These are phyloP conservation scores for Aschersonia sp. DNA, from an alignment of 2,329 filamentous ascomycete genomes.

Conservation along the genomic window DNA sequence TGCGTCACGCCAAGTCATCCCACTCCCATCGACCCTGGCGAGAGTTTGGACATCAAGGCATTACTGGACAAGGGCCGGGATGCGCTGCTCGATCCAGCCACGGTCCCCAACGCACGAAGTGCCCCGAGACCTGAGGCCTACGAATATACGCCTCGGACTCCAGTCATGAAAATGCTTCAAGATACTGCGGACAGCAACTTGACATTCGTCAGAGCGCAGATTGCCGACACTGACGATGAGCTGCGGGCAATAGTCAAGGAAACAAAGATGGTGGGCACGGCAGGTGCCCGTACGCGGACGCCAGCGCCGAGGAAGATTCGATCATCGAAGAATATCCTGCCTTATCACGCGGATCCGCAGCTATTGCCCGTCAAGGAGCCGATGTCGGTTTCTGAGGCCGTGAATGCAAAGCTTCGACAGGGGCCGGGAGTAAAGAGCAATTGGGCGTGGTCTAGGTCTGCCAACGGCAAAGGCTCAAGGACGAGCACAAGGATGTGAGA, in stretches of 20 bases:
- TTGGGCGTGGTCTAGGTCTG: slow-evolving; percentile 11
- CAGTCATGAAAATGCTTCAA: slow-evolving; percentile 66
- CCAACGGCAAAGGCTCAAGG: slow-evolving; percentile 9
- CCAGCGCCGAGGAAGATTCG: slow-evolving; percentile 8
- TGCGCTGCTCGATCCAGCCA: slow-evolving; percentile 54
- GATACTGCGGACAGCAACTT: slow-evolving; percentile 30
- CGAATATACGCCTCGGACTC: slow-evolving; percentile 52
- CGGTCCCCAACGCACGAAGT: slow-evolving; percentile 35
- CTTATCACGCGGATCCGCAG: slow-evolving; percentile 20
- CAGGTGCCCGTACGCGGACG: slow-evolving; percentile 10
- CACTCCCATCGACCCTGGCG: slow-evolving; percentile 65
- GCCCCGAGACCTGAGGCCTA: slow-evolving; percentile 48
- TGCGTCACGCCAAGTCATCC: slow-evolving; percentile 84
- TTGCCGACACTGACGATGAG: slow-evolving; percentile 59
- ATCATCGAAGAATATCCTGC: slow-evolving; percentile 16
- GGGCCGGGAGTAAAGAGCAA: slow-evolving; percentile 10
- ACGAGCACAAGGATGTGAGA: slow-evolving; percentile 13
- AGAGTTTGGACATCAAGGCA: slow-evolving; percentile 70
- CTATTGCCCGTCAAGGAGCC: slow-evolving; percentile 20
- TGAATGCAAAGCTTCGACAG: slow-evolving; percentile 10
- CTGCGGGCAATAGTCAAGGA: slow-evolving; percentile 58
- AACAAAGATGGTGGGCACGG: slow-evolving; percentile 22
- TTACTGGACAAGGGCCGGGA: slow-evolving; percentile 58
- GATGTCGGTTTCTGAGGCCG: slow-evolving; percentile 19
- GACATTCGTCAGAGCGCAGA: slow-evolving; percentile 71